Base-by-base conservation (phyloP, 2,329 filamentous ascomycete species). In the Talaromyces sp. region DNA sequence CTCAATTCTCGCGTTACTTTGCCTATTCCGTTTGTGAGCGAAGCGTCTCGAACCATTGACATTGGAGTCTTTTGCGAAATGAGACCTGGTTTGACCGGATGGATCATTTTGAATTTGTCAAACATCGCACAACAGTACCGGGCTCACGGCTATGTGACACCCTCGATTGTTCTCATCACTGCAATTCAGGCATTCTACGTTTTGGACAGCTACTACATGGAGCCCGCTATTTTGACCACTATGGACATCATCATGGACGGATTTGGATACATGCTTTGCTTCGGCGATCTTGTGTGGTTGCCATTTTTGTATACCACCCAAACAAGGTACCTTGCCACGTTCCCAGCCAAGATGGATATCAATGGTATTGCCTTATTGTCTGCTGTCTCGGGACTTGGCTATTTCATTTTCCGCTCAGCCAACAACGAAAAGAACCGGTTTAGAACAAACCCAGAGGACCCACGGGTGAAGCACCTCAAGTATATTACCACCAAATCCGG, bases 361-460 rank as follows among this genome's bases (percentile, higher is more conserved):
- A 68, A 79, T 14, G 90, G 89, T 11, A 80, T 91, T 14, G 75
- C 82, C 0, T 81, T 80, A 10, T 87, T 94, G 55, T 74, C 90
- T 29, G 81, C 81, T 3, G 81, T 95, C 14, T 86, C 93, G 58
- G 80, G 80, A 0, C 71, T 84, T 1, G 92, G 91, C n/a, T 96
- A 93, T 77, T 88, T 84, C 73, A 92, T 96, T 73, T 97, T 97
- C 86, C 92, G 93, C 61, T 82, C 88, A n/a, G 86, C 91, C 72
- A 97, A 97, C 82, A 91, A 86, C 75, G 88, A 97, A 79, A 97
- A 97, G 86, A 96, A 97, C 77, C 83, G 84, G 26, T 97, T 97
- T 86, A 87, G 94, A 61, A 95, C 86, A 38, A 86, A 97, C 74
- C 92, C 92, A 29, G 80, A 88, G 32, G 90, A 96, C 70, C 89